A percentile compares a stretch with the other conserved stretches of the same genome.
Conservation (phyloP, 345 rosid genomes). For the Populus alba region DNA sequence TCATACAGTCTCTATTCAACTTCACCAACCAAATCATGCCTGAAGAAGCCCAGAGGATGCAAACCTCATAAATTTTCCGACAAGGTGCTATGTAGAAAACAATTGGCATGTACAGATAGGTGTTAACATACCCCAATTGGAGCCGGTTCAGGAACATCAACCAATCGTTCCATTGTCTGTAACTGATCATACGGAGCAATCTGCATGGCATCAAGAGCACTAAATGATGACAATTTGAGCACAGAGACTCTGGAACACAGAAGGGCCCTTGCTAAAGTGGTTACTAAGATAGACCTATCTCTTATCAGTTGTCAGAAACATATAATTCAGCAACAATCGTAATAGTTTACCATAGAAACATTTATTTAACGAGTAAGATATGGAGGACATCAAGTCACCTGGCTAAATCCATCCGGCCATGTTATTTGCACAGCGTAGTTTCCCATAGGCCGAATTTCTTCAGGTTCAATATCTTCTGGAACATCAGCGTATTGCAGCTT, state of each 20-base stretch:
- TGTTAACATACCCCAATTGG: conserved; percentile 15
- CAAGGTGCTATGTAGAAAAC: not conserved
- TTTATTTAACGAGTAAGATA: not conserved
- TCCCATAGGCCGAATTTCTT: conserved; percentile 90
- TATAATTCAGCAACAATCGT: not conserved
- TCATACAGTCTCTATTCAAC: not conserved
- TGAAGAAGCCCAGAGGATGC: not conserved
- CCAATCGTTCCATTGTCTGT: conserved; percentile 69
- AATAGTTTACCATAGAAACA: not conserved
- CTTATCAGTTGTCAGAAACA: too few species aligned
- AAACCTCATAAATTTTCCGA: not conserved
- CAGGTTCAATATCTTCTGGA: conserved; percentile 86
- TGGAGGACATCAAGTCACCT: conserved; percentile 37
- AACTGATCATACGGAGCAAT: conserved; percentile 98
- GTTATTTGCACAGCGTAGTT: conserved; percentile 94
- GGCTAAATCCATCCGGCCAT: conserved; percentile 95
- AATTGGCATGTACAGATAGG: not conserved
- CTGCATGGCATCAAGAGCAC: conserved; percentile 33
- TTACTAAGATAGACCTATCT: too few species aligned
- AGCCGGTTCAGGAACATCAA: conserved; percentile 49
- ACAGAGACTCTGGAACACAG: not conserved
- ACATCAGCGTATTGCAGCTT: conserved; percentile 66
- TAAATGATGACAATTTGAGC: not conserved
- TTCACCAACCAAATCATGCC: conserved; percentile 1
- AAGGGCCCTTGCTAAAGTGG: too few species aligned